phyloP scores from a whole-genome alignment of 129 eudicot species.

The Mikania micrantha region DNA sequence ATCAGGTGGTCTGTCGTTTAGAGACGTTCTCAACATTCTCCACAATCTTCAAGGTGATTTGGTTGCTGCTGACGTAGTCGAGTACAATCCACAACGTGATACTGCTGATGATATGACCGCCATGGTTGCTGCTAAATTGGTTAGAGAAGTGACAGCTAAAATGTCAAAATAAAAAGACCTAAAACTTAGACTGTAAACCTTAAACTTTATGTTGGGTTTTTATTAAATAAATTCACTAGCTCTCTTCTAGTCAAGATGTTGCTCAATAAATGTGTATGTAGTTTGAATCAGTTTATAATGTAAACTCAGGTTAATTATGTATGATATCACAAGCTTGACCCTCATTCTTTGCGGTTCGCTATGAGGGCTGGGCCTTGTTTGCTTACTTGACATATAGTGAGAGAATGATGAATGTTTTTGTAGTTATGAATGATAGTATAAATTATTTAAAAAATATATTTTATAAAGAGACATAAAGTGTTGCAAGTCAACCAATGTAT shows the following conservation, averaged over 20 bases:
- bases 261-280: conserved; percentile 2
- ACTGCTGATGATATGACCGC: conserved; percentile 98
- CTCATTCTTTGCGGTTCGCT: conserved; percentile 61
- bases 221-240: neutral
- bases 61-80: conserved; percentile 94
- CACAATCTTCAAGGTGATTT: conserved; percentile 90
- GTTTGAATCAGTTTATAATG: neutral
- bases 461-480: too few species aligned
- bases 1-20: conserved; percentile 91
- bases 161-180: conserved; percentile 79
- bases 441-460: too few species aligned
- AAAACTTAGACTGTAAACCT: conserved; percentile 7
- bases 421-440: too few species aligned
- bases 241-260: conserved; percentile 7
- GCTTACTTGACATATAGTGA: conserved; percentile 44
- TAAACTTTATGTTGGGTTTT: too few species aligned
- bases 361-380: conserved; percentile 41
- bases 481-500: too few species aligned
- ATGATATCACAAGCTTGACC: conserved; percentile 45
- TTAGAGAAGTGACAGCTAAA: conserved; percentile 86
- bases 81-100: conserved; percentile 93
- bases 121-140: conserved; percentile 97
- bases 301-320: conserved; percentile 4
- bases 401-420: too few species aligned
- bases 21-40: conserved; percentile 84